Conservation (phyloP, 2,329 filamentous ascomycete genomes). For the Sporothrix schenckii region DNA sequence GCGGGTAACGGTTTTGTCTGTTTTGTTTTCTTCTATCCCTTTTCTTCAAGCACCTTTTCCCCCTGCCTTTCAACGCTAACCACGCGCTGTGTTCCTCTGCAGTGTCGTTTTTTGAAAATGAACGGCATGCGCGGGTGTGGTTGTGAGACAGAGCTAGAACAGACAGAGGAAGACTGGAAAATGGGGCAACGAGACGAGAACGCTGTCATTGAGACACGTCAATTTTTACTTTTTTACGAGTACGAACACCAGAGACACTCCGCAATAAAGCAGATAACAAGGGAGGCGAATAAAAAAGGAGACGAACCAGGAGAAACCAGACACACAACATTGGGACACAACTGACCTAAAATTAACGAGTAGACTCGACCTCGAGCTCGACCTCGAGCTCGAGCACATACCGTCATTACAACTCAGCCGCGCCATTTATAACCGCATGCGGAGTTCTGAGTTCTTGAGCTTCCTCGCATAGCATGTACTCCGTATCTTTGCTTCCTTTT, state of each 20-base stretch:
- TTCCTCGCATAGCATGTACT: background rate
- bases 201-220: background rate
- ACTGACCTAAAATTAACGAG: background rate
- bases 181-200: background rate
- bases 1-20: background rate
- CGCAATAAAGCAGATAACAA: background rate
- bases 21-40: background rate
- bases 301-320: background rate
- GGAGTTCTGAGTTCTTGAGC: background rate
- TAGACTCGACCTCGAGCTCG: background rate
- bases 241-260: background rate
- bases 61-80: background rate
- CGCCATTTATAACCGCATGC: background rate
- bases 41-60: background rate
- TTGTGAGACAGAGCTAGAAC: slow-evolving; percentile 25
- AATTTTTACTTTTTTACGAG: background rate
- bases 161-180: background rate
- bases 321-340: background rate
- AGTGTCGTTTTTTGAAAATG: background rate
- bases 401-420: slow-evolving; percentile 2
- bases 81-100: slow-evolving; percentile 15
- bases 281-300: background rate
- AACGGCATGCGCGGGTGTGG: background rate
- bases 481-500: background rate
- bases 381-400: slow-evolving; percentile 4